Evolutionary conservation across 129 eudicot species (phyloP).

Genomic region (Flaveria ramosissima): DNA sequence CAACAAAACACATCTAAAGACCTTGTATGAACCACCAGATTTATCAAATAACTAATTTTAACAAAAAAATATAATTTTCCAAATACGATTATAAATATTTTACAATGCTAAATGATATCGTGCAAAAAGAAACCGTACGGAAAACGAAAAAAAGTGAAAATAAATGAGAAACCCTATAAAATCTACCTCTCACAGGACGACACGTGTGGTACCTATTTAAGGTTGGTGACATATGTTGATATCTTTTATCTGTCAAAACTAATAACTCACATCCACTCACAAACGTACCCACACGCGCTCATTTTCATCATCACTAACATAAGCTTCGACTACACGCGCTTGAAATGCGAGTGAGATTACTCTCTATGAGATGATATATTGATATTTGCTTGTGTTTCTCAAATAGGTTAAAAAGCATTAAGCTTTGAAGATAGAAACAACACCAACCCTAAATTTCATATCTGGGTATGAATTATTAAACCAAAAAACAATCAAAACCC

Average conservation of each 20-base stretch:
- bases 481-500: slow-evolving; percentile 29
- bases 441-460: slow-evolving; percentile 46
- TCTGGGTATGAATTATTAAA: slow-evolving; percentile 39
- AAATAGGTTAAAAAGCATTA: slow-evolving; percentile 46
- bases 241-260: slow-evolving; percentile 34
- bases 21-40: too few relatives aligned
- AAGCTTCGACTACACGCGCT: slow-evolving; percentile 5
- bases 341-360: slow-evolving; percentile 12
- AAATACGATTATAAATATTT: not conserved
- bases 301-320: not conserved
- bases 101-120: not conserved
- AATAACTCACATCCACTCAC: slow-evolving; percentile 28
- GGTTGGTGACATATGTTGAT: slow-evolving; percentile 47
- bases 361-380: slow-evolving; percentile 21
- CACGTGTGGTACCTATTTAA: slow-evolving; percentile 44
- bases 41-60: too few relatives aligned
- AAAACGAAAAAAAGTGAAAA: not conserved
- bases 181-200: slow-evolving; percentile 27
- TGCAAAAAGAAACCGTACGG: not conserved
- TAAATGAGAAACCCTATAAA: slow-evolving; percentile 9
- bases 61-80: too few relatives aligned
- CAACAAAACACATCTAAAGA: too few relatives aligned
- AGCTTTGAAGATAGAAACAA: slow-evolving; percentile 40
- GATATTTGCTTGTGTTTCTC: slow-evolving; percentile 41
- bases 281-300: slow-evolving; percentile 22